These are phyloP conservation scores for Vigna nakashimae DNA, from an alignment of 306 rosid species.

Conservation along the genomic window DNA sequence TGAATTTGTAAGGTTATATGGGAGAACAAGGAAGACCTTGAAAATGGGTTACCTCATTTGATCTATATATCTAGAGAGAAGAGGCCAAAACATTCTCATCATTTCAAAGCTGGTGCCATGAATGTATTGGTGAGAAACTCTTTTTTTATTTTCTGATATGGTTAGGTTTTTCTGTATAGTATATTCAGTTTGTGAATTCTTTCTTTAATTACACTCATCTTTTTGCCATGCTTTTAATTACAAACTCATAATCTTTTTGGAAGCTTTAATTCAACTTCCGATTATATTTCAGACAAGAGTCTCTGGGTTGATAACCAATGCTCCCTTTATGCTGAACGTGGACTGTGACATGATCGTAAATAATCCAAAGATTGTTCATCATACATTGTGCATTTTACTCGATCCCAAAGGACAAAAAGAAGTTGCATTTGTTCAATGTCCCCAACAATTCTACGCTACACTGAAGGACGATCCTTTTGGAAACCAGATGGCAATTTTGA, in stretches of 20 bases:
- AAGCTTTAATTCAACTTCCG: not conserved
- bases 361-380: slow-evolving; percentile 55
- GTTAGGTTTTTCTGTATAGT: not conserved
- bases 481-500: slow-evolving; percentile 50
- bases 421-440: slow-evolving; percentile 69
- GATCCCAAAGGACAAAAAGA: slow-evolving; percentile 54
- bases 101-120: slow-evolving; percentile 1
- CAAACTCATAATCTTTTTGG: not conserved
- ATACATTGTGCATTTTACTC: slow-evolving; percentile 67
- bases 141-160: not conserved
- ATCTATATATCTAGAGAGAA: slow-evolving; percentile 10
- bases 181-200: not conserved
- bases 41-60: not conserved
- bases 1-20: not conserved
- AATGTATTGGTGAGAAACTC: not conserved
- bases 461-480: slow-evolving; percentile 76
- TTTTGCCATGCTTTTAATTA: not conserved
- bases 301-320: slow-evolving; percentile 77
- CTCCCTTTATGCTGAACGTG: slow-evolving; percentile 68
- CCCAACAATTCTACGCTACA: slow-evolving; percentile 59
- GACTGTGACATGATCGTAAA: slow-evolving; percentile 84
- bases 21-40: not conserved
- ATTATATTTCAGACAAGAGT: slow-evolving; percentile 60
- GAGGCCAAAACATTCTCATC: not conserved
- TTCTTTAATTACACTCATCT: not conserved